phyloP scores from a whole-genome alignment of 805 yeast genomes.

The Blastobotrys muscicola region DNA sequence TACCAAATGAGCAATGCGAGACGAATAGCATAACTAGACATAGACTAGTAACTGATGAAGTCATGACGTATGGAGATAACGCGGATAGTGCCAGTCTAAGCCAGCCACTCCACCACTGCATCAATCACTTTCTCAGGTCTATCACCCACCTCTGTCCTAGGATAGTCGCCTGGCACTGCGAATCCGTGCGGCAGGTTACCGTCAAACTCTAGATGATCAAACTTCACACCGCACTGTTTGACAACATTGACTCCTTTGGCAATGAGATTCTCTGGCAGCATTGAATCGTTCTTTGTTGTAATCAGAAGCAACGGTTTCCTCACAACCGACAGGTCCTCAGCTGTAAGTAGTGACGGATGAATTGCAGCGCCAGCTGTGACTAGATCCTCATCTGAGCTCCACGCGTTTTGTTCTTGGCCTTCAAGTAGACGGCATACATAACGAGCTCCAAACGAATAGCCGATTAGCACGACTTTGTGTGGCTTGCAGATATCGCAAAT shows the following conservation, averaged over 20 bases:
- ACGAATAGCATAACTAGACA: too few species aligned
- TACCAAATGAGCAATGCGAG: too few species aligned
- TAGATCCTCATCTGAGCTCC: conserved; percentile 20
- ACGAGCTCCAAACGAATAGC: conserved; percentile 27
- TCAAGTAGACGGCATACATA: conserved; percentile 24
- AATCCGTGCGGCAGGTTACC: conserved; percentile 32
- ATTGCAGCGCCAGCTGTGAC: conserved; percentile 22
- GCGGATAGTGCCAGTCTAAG: neutral
- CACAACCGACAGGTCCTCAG: conserved; percentile 20
- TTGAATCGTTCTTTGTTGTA: conserved; percentile 19
- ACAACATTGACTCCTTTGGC: conserved; percentile 13
- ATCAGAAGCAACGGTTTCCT: conserved; percentile 22
- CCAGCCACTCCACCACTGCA: conserved; percentile 6
- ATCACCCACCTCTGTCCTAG: conserved; percentile 25
- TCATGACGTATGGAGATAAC: neutral
- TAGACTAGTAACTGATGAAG: too few species aligned
- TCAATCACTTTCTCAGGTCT: conserved; percentile 22
- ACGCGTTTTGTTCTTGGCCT: conserved; percentile 15
- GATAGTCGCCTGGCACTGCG: conserved; percentile 34
- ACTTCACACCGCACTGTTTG: conserved; percentile 10
- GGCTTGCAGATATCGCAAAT: conserved; percentile 23
- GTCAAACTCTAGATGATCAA: conserved; percentile 10
- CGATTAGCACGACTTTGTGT: conserved; percentile 21
- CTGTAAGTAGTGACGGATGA: conserved; percentile 24
- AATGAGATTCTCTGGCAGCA: conserved; percentile 18